Base-by-base conservation (phyloP, 768 basidiomycete genomes). In the Lactifluus hygrophoroides region DNA sequence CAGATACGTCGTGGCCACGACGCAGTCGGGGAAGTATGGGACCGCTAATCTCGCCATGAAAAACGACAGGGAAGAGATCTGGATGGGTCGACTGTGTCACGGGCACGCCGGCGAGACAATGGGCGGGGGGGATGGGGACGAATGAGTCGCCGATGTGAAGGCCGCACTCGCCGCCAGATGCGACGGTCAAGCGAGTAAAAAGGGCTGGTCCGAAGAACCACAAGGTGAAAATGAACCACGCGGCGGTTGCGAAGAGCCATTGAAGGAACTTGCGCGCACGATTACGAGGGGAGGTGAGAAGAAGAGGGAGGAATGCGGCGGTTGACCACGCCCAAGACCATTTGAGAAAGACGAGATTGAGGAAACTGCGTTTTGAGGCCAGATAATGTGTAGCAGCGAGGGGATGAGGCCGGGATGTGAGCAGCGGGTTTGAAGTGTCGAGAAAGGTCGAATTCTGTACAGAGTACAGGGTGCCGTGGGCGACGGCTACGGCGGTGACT, bases 201-300 rank as follows among this genome's bases (percentile, higher is more conserved):
- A 94, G 72, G 1, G 86, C 75, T 5, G 90, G 90, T 0, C 92
- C 92, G 65, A 93, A 91, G 77, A 94, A 93, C 92, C 90, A 94
- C 42, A 72, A 75, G 0, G 88, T 86, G 73, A 94, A 90, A 17
- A 78, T 69, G 47, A 84, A 71, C 90, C 91, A 95, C 44, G 81
- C 74, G 21, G 71, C 69, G 7, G 86, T 90, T 46, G 81, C 84
- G 35, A 77, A 65, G 30, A 71, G 51, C 78, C 80, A 92, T 64
- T 83, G 80, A 23, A 59, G 40, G 7, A 34, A 27, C 25, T 49
- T 54, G 25, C 32, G 46, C 1, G 27, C 16, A 3, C 61, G 61
- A 10, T 43, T 28, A 32, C 27, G 35, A 6, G 35, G 35, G 11
- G 59, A 69, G 5, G 85, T 80, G 62, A 80, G 78, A 77, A 80